Evolutionary conservation across 1,284 basidiomycete genomes (phyloP), one percentile per base, ranked within the genome.

Genomic region (Ceratobasidium sp.): DNA sequence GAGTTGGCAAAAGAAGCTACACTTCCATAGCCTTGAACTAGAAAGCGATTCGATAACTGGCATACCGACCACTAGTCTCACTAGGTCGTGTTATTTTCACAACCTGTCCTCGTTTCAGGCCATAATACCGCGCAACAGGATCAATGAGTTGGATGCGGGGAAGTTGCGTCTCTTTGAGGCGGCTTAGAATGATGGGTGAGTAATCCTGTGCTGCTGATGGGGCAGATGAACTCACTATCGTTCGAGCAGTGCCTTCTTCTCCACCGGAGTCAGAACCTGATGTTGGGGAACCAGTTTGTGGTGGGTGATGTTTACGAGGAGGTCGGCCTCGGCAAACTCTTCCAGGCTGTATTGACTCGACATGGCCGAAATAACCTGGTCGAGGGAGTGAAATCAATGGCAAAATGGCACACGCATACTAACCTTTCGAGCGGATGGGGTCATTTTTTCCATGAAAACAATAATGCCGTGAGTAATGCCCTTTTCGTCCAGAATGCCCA

Each of bases 71-170:
- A 73, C 91, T 91, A 16, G 97, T 99, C 82, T 99, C 97, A 78
- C 92, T 95, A 25, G 95, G 91, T 76, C 97, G 83, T 70, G 92
- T 99, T 74, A 99, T 99, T 82, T 98, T 98, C 77, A 99, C 97
- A 42, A 99, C 97, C 78, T 98, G 93, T 23, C 96, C 95, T 71
- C 97, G 85, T 75, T 88, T 85, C 70, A 99, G 84, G 57, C 97
- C 97, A 80, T 98, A 99, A 79, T 99, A 99, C 72, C 95, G 86
- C 42, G 96, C 95, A 13, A 99, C 96, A 4, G 97, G 97, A 79
- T 99, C 97, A 19, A 88, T 88, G 64, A 97, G 79, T 80, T 98
- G 95, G 74, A 99, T 99, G 41, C 97, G 89, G 58, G 97, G 97
- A 70, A 99, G 83, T 77, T 99, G 97, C 0, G 95, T 98, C 76